Evolutionary conservation across 2,329 filamentous ascomycete species (phyloP).

Genomic region (Metarhizium rileyi): DNA sequence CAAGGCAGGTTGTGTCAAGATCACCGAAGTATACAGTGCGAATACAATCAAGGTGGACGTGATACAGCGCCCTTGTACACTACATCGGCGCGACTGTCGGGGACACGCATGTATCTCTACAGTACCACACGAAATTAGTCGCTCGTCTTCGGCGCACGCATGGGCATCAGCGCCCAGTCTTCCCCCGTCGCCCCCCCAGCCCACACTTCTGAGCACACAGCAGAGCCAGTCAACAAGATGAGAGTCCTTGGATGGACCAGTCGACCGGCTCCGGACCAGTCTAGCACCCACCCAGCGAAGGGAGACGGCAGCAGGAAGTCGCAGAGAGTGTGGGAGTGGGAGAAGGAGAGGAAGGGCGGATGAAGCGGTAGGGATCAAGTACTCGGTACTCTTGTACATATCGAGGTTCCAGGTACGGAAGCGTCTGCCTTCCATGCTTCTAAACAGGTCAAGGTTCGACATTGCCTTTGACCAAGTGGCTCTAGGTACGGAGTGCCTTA

Average conservation of each 20-base stretch:
- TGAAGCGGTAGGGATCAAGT: background rate
- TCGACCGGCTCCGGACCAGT: background rate
- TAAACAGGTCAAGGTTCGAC: background rate
- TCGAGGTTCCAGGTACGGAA: too few species aligned
- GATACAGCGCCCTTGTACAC: constrained; percentile 26
- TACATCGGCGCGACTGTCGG: constrained; percentile 24
- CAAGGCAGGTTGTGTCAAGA: background rate
- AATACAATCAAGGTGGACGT: constrained; percentile 3
- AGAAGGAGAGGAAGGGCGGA: background rate
- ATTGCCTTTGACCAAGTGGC: background rate
- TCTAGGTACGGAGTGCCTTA: background rate
- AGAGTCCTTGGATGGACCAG: background rate
- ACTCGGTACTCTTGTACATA: background rate
- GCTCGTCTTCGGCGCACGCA: background rate
- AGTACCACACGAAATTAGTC: constrained; percentile 22
- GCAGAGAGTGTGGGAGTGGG: background rate
- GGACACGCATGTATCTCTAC: constrained; percentile 26
- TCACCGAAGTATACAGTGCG: constrained; percentile 27
- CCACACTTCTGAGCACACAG: background rate
- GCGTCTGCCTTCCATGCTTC: too few species aligned
- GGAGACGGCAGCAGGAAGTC: background rate
- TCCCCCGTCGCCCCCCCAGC: background rate
- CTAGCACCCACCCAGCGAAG: background rate
- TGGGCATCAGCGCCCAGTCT: background rate
- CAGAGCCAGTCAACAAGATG: constrained; percentile 2